Evolutionary conservation across 495 filamentous ascomycete genomes (phyloP).

Genomic region (Cairneyella variabilis): DNA sequence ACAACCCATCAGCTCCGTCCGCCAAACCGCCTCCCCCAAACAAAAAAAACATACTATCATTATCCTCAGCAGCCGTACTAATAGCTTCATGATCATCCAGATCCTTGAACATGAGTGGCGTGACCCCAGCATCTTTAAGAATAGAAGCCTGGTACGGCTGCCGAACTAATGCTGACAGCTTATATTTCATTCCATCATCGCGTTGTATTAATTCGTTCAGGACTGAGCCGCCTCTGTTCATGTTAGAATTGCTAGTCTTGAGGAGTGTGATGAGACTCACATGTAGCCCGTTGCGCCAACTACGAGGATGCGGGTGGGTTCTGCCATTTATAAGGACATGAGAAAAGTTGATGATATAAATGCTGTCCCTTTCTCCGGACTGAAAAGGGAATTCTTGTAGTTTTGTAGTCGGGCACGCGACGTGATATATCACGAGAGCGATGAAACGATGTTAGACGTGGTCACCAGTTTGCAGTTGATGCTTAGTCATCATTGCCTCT

Average conservation of each 20-base stretch:
- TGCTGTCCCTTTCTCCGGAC: too few relatives aligned
- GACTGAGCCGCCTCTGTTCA: slow-evolving; percentile 13
- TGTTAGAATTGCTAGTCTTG: too few relatives aligned
- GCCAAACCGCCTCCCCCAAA: neutral
- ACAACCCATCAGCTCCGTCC: neutral
- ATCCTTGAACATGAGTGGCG: slow-evolving; percentile 22
- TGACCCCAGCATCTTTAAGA: slow-evolving; percentile 21
- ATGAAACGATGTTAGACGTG: too few relatives aligned
- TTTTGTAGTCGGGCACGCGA: too few relatives aligned
- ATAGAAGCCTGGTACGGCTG: slow-evolving; percentile 20
- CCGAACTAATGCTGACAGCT: slow-evolving; percentile 20
- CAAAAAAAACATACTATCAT: slow-evolving; percentile 26
- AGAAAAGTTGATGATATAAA: neutral
- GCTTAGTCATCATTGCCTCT: too few relatives aligned
- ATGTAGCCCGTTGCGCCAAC: slow-evolving; percentile 17
- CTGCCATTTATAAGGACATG: neutral
- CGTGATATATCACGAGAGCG: too few relatives aligned
- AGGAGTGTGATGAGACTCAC: too few relatives aligned
- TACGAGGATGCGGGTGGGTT: slow-evolving; percentile 8
- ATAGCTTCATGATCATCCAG: slow-evolving; percentile 32
- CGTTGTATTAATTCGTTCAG: slow-evolving; percentile 1
- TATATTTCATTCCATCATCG: neutral
- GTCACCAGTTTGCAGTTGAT: too few relatives aligned
- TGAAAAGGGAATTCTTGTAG: too few relatives aligned
- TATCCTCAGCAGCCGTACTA: slow-evolving; percentile 27